Base-by-base conservation (phyloP, 345 rosid genomes). In the Moricandia arvensis region DNA sequence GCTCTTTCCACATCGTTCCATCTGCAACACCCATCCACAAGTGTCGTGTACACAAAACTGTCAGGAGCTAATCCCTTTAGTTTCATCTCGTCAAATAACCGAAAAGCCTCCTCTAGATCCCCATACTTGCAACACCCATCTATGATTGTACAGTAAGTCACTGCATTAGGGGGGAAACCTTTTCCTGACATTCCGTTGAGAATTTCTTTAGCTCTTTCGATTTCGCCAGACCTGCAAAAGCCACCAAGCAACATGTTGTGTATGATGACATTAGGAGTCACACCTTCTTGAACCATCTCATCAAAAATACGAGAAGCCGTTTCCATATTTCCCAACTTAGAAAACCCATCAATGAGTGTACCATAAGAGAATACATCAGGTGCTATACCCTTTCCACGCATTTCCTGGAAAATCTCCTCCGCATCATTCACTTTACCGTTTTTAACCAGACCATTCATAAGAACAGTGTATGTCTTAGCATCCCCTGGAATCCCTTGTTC, bases 51-150 rank as follows among this genome's bases (percentile, higher is more conserved):
- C 73, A 86, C 84, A 74, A 84, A 90, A 69, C 82, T 73, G 83
- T 90, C 91, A 29, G 88, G 90, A 53, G 27, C 82, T 78, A 93
- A 70, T 45, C 91, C 95, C 72, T 72, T 80, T 10, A 69, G 69
- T 51, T 38, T 60, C 98, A 93, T 93, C 82, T 82, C 83, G 54
- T 90, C 86, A 43, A 85, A 77, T 60, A 93, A 84, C 58, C 43
- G 71, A 68, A 89, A 87, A 21, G 96, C 96, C 83, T 84, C 83
- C 0, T 16, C 35, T 73, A 93, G 72, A 77, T 83, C 84, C 70
- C 90, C 88, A 35, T 75, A 71, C 84, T 90, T 93, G 88, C 93
- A 87, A 70, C 83, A 87, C 67, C 90, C 93, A 80, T 87, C 89
- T 15, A 93, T 93, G 41, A 89, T 80, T 29, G 83, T 88, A 61